Percentiles rank a stretch among this genome's conserved stretches.
phyloP scores from a whole-genome alignment of 352 stramenopile genomes.

The Pythium rishiriense region DNA sequence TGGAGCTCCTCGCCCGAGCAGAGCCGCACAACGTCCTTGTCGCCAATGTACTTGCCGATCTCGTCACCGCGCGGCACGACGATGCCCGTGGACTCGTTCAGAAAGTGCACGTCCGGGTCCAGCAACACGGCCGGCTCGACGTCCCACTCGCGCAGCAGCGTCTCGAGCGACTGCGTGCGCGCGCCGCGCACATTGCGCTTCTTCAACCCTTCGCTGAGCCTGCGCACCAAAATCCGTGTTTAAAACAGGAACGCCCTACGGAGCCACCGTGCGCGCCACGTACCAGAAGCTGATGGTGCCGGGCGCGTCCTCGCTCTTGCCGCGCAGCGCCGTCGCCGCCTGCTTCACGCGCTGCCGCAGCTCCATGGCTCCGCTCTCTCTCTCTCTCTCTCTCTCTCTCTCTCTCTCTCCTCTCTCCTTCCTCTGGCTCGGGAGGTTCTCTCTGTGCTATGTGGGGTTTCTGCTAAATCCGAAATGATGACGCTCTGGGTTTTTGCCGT shows the following conservation, averaged over 20 bases:
- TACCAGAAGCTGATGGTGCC: slow-evolving; percentile 66
- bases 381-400: too few species aligned
- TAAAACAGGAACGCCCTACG: not conserved
- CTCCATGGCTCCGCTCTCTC: too few species aligned
- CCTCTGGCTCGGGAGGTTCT: slow-evolving; percentile 1
- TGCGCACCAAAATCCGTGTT: slow-evolving; percentile 14
- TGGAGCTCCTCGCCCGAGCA: slow-evolving; percentile 60
- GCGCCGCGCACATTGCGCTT: slow-evolving; percentile 57
- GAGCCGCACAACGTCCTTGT: slow-evolving; percentile 72
- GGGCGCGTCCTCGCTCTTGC: slow-evolving; percentile 39
- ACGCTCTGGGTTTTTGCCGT: not conserved
- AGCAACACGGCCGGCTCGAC: slow-evolving; percentile 25
- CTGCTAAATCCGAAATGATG: slow-evolving; percentile 23
- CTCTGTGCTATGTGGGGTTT: not conserved
- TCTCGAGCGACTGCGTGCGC: slow-evolving; percentile 48
- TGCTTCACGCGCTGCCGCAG: slow-evolving; percentile 42
- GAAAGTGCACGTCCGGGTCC: slow-evolving; percentile 47
- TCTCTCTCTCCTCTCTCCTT: too few species aligned
- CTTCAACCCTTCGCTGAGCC: slow-evolving; percentile 71
- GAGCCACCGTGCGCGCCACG: not conserved
- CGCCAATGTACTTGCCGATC: slow-evolving; percentile 63
- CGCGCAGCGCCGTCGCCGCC: slow-evolving; percentile 24
- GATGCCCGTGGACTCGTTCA: slow-evolving; percentile 77
- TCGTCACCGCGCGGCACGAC: slow-evolving; percentile 56
- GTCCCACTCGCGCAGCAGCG: slow-evolving; percentile 48